Evolutionary conservation across 2,329 filamentous ascomycete species (phyloP), one percentile per base, ranked within the genome.

Genomic region (Epichloe sibirici): DNA sequence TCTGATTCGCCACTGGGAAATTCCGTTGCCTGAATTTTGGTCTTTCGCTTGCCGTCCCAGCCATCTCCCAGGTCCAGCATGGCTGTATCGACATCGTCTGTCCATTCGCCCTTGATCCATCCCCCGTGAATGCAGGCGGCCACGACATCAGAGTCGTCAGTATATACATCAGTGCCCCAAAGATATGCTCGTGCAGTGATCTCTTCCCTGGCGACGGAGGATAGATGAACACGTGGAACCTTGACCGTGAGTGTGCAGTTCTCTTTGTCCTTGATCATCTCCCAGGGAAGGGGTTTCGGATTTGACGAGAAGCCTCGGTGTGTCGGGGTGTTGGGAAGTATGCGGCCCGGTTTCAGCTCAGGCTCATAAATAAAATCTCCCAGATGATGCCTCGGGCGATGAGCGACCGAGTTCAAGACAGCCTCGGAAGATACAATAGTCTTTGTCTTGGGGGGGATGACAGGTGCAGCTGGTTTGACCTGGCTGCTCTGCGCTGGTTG

Each of bases 141-240:
- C 25, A 98, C 78, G 0, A 93, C 82, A 63, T 98, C 93, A 0
- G 90, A 95, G 67, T 98, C 93, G 60, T 98, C 93, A 0, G 90
- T 95, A 65, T 97, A 97, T 6, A 98, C 79, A 39, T 94, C 90
- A 0, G 89, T 93, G 1, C 93, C 93, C 90, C 91, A 98, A 0
- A 98, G 67, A 7, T 88, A 87, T 21, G 86, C 79, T 37, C 88
- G 80, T 7, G 81, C 72, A 11, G 90, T 94, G 49, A 97, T 90
- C 58, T 94, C 88, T 64, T 93, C 87, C 34, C 91, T 79, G 25
- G 86, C 80, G 7, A 75, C 70, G 0, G 81, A 68, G 8, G 79
- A 80, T 7, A 98, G 73, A 61, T 93, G 89, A 47, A 86, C 80
- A 31, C 86, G 82, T 2, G 90, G 86, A 6, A 98, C 83, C 61